Base-by-base conservation (phyloP, 2,329 filamentous ascomycete genomes). In the Zelopaecilomyces penicillatus region DNA sequence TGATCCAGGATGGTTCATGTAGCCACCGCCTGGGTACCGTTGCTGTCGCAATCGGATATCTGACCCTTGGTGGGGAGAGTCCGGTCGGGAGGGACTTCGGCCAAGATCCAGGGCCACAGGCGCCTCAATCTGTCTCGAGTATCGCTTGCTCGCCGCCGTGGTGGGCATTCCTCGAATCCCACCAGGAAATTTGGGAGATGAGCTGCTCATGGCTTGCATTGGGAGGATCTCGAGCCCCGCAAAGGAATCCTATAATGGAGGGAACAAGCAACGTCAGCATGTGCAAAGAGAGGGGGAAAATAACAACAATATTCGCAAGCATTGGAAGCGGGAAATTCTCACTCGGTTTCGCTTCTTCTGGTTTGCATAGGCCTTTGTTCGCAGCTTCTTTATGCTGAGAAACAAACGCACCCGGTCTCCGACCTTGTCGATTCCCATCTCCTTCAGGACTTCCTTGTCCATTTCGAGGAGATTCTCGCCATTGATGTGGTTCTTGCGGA, bases 371-470 rank as follows among this genome's bases (percentile, higher is more conserved):
- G 84, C 79, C 63, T 82, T 87, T 45, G 83, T 88, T 52, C 87
- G 75, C 45, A 93, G 71, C 63, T 88, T 86, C 69, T 91, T 91
- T 60, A 91, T 89, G 53, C 83, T 83, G 50, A 90, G 75, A 57
- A 88, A 90, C 49, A 98, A 83, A 51, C 91, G 86, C 32, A 98
- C 91, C 43, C 93, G 83, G 65, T 98, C 93, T 52, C 93, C 93
- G 52, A 98, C 87, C 67, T 97, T 98, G 55, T 95, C 94, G 55
- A 98, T 91, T 37, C 93, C 93, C 80, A 98, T 95, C 65, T 98
- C 93, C 65, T 95, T 94, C 51, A 98, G 75, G 35, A 95, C 88
- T 45, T 89, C 84, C 71, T 95, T 94, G 66, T 98, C 93, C 75
- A 96, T 91, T 67, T 98, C 93, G 55, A 98, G 76, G 37, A 98